Evolutionary conservation across 495 filamentous ascomycete species (phyloP).

Genomic region (Clohesyomyces aquaticus): DNA sequence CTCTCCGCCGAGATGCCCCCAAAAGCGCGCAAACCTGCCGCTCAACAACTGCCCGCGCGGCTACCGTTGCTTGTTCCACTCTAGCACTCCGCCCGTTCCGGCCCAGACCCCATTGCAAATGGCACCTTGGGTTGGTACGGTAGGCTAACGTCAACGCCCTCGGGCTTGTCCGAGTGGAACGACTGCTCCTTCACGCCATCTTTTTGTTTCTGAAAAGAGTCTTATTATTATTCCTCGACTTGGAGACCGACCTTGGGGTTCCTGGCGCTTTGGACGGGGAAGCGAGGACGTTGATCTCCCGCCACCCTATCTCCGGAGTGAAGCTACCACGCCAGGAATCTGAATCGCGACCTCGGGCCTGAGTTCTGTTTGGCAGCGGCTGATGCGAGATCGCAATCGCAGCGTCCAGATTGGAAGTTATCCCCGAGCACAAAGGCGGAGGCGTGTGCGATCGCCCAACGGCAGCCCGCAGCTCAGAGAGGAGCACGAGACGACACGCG

Average conservation of each 20-base stretch:
- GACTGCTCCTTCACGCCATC: neutral
- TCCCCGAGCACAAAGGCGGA: neutral
- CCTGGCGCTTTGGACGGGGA: conserved; percentile 1
- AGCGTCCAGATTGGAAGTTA: neutral
- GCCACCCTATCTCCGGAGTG: too few relatives aligned
- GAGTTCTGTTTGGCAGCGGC: neutral
- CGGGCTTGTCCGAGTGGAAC: neutral
- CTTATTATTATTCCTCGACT: too few relatives aligned
- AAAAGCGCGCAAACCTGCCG: neutral
- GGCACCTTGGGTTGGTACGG: neutral
- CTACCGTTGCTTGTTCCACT: conserved; percentile 8
- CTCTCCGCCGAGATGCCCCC: too few relatives aligned
- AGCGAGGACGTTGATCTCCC: neutral
- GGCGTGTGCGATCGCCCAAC: neutral
- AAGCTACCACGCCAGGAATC: neutral
- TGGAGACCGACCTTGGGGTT: neutral
- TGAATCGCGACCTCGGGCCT: neutral
- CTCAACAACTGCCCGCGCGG: conserved; percentile 12
- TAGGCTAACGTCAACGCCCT: conserved; percentile 15
- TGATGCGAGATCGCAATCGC: neutral
- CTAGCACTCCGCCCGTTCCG: conserved; percentile 14
- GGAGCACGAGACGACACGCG: neutral
- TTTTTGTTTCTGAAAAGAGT: neutral
- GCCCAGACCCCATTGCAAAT: conserved; percentile 6
- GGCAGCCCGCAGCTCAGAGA: neutral